A percentile compares a stretch with the other conserved stretches of the same genome.
These are phyloP conservation scores for Microglena sp. DNA, from an alignment of 139 green algal genomes.

Conservation along the genomic window DNA sequence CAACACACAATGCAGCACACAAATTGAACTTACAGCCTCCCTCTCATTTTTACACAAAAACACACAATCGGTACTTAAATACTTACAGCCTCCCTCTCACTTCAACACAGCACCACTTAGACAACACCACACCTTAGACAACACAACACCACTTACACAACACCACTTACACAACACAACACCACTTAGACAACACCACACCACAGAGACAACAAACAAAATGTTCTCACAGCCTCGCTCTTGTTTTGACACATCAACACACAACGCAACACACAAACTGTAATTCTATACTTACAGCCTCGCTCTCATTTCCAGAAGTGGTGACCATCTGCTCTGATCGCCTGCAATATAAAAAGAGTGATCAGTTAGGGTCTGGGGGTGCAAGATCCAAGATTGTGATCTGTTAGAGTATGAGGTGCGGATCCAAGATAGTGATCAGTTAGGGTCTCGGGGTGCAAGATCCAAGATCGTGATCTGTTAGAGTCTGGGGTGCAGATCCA, in stretches of 20 bases:
- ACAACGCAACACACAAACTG: not conserved
- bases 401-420: no score
- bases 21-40: no score
- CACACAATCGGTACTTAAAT: not conserved
- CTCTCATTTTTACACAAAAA: no score
- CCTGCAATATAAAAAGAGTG: slow-evolving; percentile 37
- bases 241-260: not conserved
- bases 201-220: not conserved
- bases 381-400: no score
- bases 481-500: no score
- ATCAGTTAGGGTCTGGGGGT: no score
- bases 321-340: slow-evolving; percentile 63
- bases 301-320: slow-evolving; percentile 81
- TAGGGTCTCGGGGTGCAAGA: no score
- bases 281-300: slow-evolving; percentile 56
- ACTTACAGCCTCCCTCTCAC: slow-evolving; percentile 77
- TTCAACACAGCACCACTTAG: not conserved
- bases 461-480: no score
- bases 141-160: no score
- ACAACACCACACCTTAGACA: not conserved
- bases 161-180: not conserved
- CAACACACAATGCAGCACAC: no score
- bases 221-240: not conserved
- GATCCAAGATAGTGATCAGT: no score
- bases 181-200: not conserved